Conservation (phyloP, 2,329 filamentous ascomycete genomes). For the Paramyrothecium roridum region DNA sequence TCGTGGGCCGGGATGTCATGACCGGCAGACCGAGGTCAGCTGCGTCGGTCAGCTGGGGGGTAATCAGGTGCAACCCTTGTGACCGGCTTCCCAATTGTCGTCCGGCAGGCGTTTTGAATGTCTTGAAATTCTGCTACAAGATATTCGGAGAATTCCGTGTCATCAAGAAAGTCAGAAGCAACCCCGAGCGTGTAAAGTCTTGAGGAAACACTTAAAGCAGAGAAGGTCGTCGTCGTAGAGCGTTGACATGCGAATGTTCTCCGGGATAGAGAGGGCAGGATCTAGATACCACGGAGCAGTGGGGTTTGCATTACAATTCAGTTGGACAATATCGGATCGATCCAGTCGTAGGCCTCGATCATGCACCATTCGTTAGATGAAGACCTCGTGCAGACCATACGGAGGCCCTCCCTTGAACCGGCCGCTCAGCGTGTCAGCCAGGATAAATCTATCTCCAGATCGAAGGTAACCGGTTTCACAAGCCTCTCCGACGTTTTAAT, state of each 20-base stretch:
- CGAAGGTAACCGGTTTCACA: too few species aligned
- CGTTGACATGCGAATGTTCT: slow-evolving; percentile 6
- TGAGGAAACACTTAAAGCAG: slow-evolving; percentile 6
- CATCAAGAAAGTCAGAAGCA: background rate
- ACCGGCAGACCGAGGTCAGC: too few species aligned
- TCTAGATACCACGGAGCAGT: slow-evolving; percentile 7
- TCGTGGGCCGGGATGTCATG: too few species aligned
- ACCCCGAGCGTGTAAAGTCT: background rate
- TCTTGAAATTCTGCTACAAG: slow-evolving; percentile 4
- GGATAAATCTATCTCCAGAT: slow-evolving; percentile 1
- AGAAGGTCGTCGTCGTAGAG: slow-evolving; percentile 8
- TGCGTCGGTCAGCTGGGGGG: background rate
- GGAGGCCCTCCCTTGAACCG: slow-evolving; percentile 3
- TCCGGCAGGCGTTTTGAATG: background rate
- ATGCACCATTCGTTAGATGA: slow-evolving; percentile 5
- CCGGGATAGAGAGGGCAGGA: slow-evolving; percentile 1
- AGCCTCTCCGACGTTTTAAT: too few species aligned
- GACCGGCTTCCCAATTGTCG: background rate
- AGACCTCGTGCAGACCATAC: background rate
- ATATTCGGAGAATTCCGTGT: slow-evolving; percentile 2
- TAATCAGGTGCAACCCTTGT: background rate
- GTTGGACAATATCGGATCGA: slow-evolving; percentile 6
- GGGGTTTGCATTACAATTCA: slow-evolving; percentile 7
- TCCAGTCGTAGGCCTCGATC: slow-evolving; percentile 5
- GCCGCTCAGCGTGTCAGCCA: slow-evolving; percentile 5